Percentiles rank a stretch among this genome's conserved stretches.
Evolutionary conservation across 2,329 filamentous ascomycete species (phyloP).

Genomic region (Beauveria caledonica): DNA sequence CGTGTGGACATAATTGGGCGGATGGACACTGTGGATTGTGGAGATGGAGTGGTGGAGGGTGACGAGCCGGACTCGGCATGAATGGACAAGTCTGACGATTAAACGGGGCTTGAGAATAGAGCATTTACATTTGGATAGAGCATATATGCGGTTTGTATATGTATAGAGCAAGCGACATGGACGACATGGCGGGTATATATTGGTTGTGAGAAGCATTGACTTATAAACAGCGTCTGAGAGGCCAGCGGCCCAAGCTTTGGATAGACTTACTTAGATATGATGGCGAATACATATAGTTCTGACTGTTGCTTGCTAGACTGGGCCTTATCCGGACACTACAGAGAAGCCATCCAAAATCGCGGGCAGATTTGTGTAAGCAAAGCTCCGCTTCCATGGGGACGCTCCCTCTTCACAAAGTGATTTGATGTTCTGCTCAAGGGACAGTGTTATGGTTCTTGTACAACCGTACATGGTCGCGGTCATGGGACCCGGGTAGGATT

Average conservation of each 20-base stretch:
- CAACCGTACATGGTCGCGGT: too few species aligned
- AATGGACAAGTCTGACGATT: not conserved
- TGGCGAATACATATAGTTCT: not conserved
- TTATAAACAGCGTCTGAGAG: not conserved
- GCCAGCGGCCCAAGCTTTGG: not conserved
- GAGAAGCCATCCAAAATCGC: not conserved
- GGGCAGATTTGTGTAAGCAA: too few species aligned
- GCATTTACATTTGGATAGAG: not conserved
- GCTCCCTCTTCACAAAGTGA: too few species aligned
- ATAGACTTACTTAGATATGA: not conserved
- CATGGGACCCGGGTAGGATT: too few species aligned
- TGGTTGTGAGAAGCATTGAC: not conserved
- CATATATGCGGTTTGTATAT: not conserved
- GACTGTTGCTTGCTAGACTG: not conserved
- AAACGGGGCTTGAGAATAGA: not conserved
- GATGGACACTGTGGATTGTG: conserved; percentile 15
- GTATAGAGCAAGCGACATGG: not conserved
- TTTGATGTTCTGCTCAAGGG: too few species aligned
- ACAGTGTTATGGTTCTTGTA: too few species aligned
- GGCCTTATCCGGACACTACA: not conserved
- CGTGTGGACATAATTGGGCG: conserved; percentile 26
- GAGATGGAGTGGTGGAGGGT: not conserved
- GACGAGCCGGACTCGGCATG: not conserved
- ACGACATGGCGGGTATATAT: not conserved
- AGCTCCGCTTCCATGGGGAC: too few species aligned